A percentile compares a stretch with the other conserved stretches of the same genome.
phyloP scores from a whole-genome alignment of 2,329 filamentous ascomycete species.

The Penicillium hesseltinei region DNA sequence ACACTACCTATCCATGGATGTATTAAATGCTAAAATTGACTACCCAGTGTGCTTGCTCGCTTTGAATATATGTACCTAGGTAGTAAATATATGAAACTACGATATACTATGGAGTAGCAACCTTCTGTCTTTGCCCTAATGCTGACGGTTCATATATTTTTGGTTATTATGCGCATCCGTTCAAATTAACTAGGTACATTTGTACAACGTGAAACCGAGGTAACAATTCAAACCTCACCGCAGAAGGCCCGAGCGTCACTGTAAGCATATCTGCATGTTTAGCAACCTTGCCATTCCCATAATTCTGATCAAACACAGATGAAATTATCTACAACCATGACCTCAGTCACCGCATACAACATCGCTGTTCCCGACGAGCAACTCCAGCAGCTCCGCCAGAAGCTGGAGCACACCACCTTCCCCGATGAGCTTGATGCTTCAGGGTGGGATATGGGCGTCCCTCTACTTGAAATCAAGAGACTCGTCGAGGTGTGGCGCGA shows the following conservation, averaged over 20 bases:
- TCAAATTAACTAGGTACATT: too few relatives aligned
- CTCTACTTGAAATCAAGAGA: slow-evolving; percentile 55
- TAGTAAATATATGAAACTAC: background rate
- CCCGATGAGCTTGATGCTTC: slow-evolving; percentile 57
- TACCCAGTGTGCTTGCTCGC: background rate
- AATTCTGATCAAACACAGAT: background rate
- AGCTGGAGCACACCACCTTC: slow-evolving; percentile 54
- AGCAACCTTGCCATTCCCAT: background rate
- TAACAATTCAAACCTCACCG: background rate
- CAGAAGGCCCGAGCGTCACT: slow-evolving; percentile 1
- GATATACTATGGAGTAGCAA: background rate
- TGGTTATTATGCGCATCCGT: too few relatives aligned
- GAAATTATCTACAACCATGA: slow-evolving; percentile 5
- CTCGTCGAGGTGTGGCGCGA: slow-evolving; percentile 58
- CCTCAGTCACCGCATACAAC: slow-evolving; percentile 41
- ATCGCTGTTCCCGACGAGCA: slow-evolving; percentile 54
- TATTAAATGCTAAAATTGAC: background rate
- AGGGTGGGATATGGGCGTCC: slow-evolving; percentile 59
- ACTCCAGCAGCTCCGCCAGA: slow-evolving; percentile 55
- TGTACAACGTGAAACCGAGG: slow-evolving; percentile 1
- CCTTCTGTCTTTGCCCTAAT: too few relatives aligned
- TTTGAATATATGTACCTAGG: too few relatives aligned
- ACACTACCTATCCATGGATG: background rate
- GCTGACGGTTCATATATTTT: too few relatives aligned
- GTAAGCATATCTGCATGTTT: background rate